These are phyloP conservation scores for Paradendryphiella salina DNA, from an alignment of 2,329 filamentous ascomycete genomes.

Conservation along the genomic window DNA sequence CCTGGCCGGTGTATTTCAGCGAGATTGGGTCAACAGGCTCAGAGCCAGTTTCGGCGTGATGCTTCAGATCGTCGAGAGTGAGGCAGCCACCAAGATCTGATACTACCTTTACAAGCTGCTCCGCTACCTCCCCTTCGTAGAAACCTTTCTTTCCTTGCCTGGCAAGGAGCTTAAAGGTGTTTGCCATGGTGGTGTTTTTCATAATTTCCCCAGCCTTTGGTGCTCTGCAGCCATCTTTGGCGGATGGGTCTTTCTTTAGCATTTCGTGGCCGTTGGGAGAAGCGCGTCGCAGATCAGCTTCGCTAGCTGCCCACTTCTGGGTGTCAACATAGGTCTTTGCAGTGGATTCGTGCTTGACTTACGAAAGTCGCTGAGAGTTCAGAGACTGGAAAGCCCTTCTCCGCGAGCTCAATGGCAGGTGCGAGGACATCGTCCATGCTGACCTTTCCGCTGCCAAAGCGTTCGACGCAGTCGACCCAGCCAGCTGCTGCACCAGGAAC, in stretches of 20 bases:
- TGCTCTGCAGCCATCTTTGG: conserved; percentile 70
- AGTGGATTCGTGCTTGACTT: conserved; percentile 42
- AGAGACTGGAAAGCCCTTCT: conserved; percentile 86
- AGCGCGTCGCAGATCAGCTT: conserved; percentile 66
- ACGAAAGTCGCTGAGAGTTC: conserved; percentile 73
- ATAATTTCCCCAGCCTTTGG: conserved; percentile 84
- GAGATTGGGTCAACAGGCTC: conserved; percentile 86
- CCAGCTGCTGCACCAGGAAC: conserved; percentile 89
- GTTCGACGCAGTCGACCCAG: conserved; percentile 86
- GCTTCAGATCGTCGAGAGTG: conserved; percentile 75
- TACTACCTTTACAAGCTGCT: conserved; percentile 78
- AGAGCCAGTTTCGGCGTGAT: conserved; percentile 72
- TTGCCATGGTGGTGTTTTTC: conserved; percentile 78
- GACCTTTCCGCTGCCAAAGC: conserved; percentile 86
- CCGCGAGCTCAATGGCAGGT: conserved; percentile 82
- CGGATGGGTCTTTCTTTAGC: conserved; percentile 74
- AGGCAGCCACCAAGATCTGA: conserved; percentile 75
- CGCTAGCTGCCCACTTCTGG: conserved; percentile 70
- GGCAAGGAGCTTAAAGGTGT: conserved; percentile 78
- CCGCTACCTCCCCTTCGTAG: conserved; percentile 81
- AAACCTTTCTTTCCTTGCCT: conserved; percentile 86
- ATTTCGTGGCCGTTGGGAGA: conserved; percentile 88
- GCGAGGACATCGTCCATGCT: conserved; percentile 74
- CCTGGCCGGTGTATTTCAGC: conserved; percentile 73
- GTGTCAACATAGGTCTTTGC: conserved; percentile 8